Evolutionary conservation across 768 basidiomycete species (phyloP).

Genomic region (Leucosporidium scottii): DNA sequence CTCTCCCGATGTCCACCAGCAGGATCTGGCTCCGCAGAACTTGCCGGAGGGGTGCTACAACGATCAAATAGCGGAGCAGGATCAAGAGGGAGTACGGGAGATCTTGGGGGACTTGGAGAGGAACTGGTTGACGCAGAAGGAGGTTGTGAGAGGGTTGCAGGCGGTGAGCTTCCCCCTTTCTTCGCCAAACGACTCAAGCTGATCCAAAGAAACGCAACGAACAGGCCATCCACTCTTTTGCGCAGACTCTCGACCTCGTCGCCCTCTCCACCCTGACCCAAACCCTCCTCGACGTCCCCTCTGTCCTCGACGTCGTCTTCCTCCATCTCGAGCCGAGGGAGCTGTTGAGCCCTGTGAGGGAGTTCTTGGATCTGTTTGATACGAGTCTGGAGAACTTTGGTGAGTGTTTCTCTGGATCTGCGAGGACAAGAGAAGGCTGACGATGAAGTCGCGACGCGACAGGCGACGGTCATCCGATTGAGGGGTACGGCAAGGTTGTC

Average conservation of each 20-base stretch:
- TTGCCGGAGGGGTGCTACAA: background rate
- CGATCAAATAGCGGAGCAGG: background rate
- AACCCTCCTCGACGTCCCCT: background rate
- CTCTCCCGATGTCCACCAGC: background rate
- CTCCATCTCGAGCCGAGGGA: slow-evolving; percentile 17
- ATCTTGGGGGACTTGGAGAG: background rate
- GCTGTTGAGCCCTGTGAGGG: slow-evolving; percentile 9
- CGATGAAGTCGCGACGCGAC: background rate
- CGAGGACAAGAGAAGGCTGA: too few species aligned
- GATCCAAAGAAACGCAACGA: too few species aligned
- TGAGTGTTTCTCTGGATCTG: background rate
- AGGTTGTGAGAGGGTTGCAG: background rate
- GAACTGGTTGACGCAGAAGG: background rate
- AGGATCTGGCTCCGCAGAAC: background rate
- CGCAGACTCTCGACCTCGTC: slow-evolving; percentile 7
- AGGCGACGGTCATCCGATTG: slow-evolving; percentile 24
- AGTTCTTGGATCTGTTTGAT: slow-evolving; percentile 18
- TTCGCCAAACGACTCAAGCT: rapidly evolving
- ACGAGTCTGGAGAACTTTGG: slow-evolving; percentile 9
- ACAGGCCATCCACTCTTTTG: background rate
- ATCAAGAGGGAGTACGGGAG: slow-evolving; percentile 5
- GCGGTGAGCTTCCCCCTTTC: background rate
- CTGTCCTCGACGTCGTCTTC: slow-evolving; percentile 8
- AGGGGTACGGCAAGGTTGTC: slow-evolving; percentile 23
- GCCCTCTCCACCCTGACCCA: slow-evolving; percentile 8